Percentiles rank a stretch among this genome's conserved stretches.
phyloP scores from a whole-genome alignment of 129 eudicot species.

The Calendula officinalis region DNA sequence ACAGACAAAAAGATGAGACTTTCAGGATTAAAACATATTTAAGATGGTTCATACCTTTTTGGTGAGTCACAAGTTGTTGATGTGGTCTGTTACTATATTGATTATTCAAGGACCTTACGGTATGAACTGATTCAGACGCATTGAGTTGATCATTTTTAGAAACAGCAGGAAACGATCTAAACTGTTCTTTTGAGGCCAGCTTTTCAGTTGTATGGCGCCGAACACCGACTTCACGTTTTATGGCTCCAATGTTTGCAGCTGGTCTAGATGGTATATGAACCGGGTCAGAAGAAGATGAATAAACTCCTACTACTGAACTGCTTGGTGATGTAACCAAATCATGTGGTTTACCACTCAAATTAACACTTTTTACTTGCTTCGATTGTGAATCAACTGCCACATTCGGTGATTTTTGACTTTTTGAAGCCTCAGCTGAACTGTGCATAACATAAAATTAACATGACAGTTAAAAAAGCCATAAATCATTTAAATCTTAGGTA shows the following conservation, averaged over 20 bases:
- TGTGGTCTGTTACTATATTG: constrained; percentile 49
- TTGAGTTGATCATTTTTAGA: constrained; percentile 50
- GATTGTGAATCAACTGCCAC: constrained; percentile 40
- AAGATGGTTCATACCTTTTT: constrained; percentile 55
- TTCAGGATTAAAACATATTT: neutral
- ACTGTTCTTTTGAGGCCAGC: constrained; percentile 41
- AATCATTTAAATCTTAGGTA: neutral
- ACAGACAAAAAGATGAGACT: no score
- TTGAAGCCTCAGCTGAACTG: constrained; percentile 44
- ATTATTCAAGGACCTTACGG: constrained; percentile 43
- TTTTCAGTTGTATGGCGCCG: constrained; percentile 72
- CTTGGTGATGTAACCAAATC: constrained; percentile 44
- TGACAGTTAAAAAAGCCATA: constrained; percentile 3
- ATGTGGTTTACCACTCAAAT: constrained; percentile 41
- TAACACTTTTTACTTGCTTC: constrained; percentile 41
- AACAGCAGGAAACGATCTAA: constrained; percentile 35
- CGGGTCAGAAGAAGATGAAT: constrained; percentile 92
- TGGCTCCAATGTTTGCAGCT: constrained; percentile 78
- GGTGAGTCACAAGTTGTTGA: constrained; percentile 55
- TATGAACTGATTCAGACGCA: constrained; percentile 44
- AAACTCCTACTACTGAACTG: constrained; percentile 73
- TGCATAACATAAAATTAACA: constrained; percentile 1
- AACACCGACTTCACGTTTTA: constrained; percentile 85
- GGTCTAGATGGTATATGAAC: constrained; percentile 91
- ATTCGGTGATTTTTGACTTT: constrained; percentile 39